Conservation (phyloP, 345 rosid species). For the Arabis alpina region DNA sequence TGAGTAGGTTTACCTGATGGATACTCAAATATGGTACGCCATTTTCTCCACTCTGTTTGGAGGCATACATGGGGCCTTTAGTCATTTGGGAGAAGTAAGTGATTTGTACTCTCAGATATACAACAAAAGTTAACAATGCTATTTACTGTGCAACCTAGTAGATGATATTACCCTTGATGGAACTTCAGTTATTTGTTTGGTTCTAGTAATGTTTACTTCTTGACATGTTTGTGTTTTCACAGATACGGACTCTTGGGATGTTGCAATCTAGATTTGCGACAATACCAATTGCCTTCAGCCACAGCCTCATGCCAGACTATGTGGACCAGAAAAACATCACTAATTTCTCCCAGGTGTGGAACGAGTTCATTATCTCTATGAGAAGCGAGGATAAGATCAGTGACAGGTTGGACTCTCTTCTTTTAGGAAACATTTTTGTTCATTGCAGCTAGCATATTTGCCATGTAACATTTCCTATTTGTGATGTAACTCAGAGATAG, state of each 20-base stretch:
- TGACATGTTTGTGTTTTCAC: constrained; percentile 33
- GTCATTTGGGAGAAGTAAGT: constrained; percentile 96
- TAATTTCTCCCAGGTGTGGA: constrained; percentile 87
- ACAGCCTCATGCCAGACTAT: constrained; percentile 66
- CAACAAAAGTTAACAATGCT: background rate
- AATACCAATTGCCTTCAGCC: constrained; percentile 73
- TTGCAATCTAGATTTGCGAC: constrained; percentile 84
- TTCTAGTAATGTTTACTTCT: constrained; percentile 29
- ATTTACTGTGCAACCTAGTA: background rate
- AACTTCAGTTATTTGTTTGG: constrained; percentile 18
- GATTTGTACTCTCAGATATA: background rate
- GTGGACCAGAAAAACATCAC: constrained; percentile 56
- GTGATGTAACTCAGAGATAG: constrained; percentile 62
- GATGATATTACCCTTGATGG: too few species aligned
- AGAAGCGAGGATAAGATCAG: constrained; percentile 85
- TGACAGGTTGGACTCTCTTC: constrained; percentile 59
- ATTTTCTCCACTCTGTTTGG: constrained; percentile 93
- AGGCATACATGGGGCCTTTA: constrained; percentile 91
- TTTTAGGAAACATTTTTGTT: constrained; percentile 21
- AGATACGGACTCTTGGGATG: constrained; percentile 98
- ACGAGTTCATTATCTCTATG: constrained; percentile 79
- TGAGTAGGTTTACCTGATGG: constrained; percentile 84
- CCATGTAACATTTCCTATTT: constrained; percentile 33
- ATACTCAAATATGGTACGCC: constrained; percentile 96
- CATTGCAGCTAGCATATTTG: constrained; percentile 42